Evolutionary conservation across 352 stramenopile species (phyloP).

Genomic region (Globisporangium megalacanthum): DNA sequence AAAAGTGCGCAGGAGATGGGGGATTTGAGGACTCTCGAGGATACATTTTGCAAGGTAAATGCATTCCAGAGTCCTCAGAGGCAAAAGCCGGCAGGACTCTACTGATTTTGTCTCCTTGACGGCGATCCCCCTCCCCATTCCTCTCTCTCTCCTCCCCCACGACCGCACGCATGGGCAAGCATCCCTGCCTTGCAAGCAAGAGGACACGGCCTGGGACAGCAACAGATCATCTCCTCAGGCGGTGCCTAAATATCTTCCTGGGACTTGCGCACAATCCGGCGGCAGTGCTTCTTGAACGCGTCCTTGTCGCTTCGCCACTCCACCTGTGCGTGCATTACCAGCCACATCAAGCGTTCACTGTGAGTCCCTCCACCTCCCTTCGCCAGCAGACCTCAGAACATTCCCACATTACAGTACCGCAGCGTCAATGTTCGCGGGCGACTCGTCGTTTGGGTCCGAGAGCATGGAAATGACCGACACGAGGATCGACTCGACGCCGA

Average conservation of each 20-base stretch:
- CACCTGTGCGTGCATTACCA: slow-evolving; percentile 33
- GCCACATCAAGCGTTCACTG: no score
- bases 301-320: slow-evolving; percentile 91
- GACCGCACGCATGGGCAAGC: background rate
- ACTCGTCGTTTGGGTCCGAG: slow-evolving; percentile 99
- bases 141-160: background rate
- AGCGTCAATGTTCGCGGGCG: slow-evolving; percentile 99
- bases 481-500: slow-evolving; percentile 94
- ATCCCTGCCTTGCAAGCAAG: no score
- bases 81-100: no score
- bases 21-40: background rate
- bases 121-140: no score
- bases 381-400: no score
- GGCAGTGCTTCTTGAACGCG: slow-evolving; percentile 91
- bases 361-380: no score
- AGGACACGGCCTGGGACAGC: background rate
- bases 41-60: background rate
- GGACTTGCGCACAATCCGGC: slow-evolving; percentile 88
- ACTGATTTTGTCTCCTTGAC: no score
- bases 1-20: background rate
- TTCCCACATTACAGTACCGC: slow-evolving; percentile 50
- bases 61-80: background rate
- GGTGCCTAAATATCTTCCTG: slow-evolving; percentile 89
- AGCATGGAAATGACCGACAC: slow-evolving; percentile 99
- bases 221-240: slow-evolving; percentile 1